Evolutionary conservation across 257 asterid species (phyloP), one percentile per base, ranked within the genome.

Genomic region (Marsdenia floribunda): DNA sequence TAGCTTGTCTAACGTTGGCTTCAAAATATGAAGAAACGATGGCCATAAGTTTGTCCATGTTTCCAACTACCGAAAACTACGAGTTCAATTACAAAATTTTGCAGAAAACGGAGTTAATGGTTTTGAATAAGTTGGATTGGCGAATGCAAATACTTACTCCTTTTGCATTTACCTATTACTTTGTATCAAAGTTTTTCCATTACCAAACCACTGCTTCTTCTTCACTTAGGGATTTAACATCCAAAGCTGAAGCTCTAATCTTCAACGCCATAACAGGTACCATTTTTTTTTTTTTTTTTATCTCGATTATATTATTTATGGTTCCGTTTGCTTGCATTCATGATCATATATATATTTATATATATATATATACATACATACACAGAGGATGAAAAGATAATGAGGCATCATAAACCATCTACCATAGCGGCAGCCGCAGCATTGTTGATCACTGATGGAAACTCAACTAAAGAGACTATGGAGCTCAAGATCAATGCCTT

Each of bases 381-480:
- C 49, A 9, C 77, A 49, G 87, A 86, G 90, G 93, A 86, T 81
- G 81, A 58, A 50, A 78, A 85, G 44, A 73, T 82, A 72, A 76
- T 86, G 21, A 52, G 21, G 85, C 75, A 81, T 37, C 16, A 78
- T 46, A 81, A 71, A 54, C 78, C 91, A 76, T 88, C 93, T 65
- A 85, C 86, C 58, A 74, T 88, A 68, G 93, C 93, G 70, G 95
- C 91, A 78, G 89, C 96, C 38, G 94, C 94, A 59, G 81, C 90
- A 80, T 84, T 90, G 80, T 35, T 85, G 72, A 85, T 77, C 59
- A 3, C 86, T 80, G 86, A 87, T 83, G 80, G 74, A 69, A 71
- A 69, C 21, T 82, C 86, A 77, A 78, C 78, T 0, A 82, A 73
- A 78, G 79, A 85, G 42, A 78, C 80, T 15, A 61, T 89, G 81